Percentiles rank a stretch among this genome's conserved stretches.
These are phyloP conservation scores for Rhododendron williamsianum DNA, from an alignment of 148 eudicot genomes.

Conservation along the genomic window DNA sequence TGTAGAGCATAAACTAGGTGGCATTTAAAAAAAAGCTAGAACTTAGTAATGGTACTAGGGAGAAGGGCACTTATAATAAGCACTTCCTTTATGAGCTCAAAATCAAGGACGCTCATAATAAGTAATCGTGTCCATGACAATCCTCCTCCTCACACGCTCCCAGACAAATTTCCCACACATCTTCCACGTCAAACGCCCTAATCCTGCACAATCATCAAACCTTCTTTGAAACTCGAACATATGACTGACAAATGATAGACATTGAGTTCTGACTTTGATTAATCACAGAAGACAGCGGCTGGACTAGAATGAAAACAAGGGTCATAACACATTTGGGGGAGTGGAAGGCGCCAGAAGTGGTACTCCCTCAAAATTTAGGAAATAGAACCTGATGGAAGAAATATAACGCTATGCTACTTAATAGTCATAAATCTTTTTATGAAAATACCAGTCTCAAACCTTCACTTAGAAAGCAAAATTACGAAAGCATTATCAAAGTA, in stretches of 20 bases:
- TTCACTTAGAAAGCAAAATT: not conserved
- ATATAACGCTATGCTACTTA: not conserved
- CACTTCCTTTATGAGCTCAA: not conserved
- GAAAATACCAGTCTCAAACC: not conserved
- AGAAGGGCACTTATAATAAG: not conserved
- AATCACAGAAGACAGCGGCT: not conserved
- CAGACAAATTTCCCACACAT: not conserved
- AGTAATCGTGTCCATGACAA: not conserved
- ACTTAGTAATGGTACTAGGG: not conserved
- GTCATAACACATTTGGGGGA: not conserved
- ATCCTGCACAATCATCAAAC: not conserved
- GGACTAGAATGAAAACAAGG: not conserved
- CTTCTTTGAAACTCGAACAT: not conserved
- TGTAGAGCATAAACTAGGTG: not conserved
- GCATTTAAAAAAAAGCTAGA: not conserved
- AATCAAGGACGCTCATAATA: not conserved
- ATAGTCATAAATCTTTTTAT: not conserved
- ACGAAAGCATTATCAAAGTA: not conserved
- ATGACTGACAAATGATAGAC: not conserved
- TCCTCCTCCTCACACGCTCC: not conserved
- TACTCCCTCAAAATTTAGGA: not conserved
- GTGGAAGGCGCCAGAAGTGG: not conserved
- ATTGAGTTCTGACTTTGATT: not conserved
- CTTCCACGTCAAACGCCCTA: not conserved
- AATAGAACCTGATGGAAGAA: not conserved